These are phyloP conservation scores for Tulasnella sp. DNA, from an alignment of 768 basidiomycete species.

Conservation along the genomic window DNA sequence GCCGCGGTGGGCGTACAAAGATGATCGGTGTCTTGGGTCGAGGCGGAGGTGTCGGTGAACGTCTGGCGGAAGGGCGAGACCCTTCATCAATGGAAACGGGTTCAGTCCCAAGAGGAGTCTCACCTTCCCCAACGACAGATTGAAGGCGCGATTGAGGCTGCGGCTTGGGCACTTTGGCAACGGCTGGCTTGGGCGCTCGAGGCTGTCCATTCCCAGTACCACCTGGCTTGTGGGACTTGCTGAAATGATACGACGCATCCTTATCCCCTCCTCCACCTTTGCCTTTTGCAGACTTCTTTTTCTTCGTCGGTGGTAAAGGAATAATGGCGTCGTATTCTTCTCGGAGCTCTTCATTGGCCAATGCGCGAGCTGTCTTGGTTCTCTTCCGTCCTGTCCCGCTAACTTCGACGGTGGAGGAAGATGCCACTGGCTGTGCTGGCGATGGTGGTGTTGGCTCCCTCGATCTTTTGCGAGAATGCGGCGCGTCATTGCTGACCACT, in stretches of 20 bases:
- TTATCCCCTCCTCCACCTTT: background rate
- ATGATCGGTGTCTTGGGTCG: background rate
- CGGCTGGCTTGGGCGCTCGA: background rate
- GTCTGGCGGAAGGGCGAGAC: too few relatives aligned
- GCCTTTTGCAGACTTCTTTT: conserved; percentile 2
- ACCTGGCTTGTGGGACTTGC: background rate
- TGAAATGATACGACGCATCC: conserved; percentile 9
- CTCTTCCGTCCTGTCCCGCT: conserved; percentile 10
- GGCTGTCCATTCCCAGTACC: background rate
- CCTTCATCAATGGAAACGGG: background rate
- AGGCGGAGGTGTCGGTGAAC: background rate
- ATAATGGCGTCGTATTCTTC: conserved; percentile 2
- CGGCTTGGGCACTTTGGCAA: background rate
- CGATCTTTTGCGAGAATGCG: background rate
- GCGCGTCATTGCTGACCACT: background rate
- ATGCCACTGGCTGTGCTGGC: background rate
- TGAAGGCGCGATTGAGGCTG: conserved; percentile 3
- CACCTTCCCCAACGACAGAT: background rate
- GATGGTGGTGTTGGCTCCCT: background rate
- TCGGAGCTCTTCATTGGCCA: conserved; percentile 7
- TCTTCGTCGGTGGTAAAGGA: background rate
- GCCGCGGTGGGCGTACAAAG: conserved; percentile 3
- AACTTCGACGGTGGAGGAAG: background rate
- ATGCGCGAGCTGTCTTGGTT: conserved; percentile 7
- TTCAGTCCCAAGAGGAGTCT: background rate